These are phyloP conservation scores for Wilhelminamyces savonicus DNA, from an alignment of 805 yeast genomes.

Conservation along the genomic window DNA sequence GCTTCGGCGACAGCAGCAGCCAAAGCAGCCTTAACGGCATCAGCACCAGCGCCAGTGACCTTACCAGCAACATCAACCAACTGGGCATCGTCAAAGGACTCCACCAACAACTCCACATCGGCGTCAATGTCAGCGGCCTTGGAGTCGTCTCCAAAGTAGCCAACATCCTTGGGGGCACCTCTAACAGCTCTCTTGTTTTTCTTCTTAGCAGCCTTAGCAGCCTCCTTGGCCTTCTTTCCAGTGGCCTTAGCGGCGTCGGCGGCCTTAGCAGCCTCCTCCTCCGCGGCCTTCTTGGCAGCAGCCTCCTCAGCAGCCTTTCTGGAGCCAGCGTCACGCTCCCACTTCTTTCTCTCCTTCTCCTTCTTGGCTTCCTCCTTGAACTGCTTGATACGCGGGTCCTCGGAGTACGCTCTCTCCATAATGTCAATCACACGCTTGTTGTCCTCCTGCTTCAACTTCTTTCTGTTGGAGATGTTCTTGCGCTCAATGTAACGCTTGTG, in stretches of 20 bases:
- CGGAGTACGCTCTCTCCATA: conserved; percentile 80
- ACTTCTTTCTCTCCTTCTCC: conserved; percentile 89
- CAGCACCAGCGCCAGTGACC: conserved; percentile 49
- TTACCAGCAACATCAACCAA: conserved; percentile 69
- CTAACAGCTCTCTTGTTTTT: conserved; percentile 90
- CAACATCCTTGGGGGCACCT: conserved; percentile 73
- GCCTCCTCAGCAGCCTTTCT: conserved; percentile 95
- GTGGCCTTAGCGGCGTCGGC: conserved; percentile 54
- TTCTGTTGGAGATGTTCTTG: conserved; percentile 93
- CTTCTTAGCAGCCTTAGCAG: conserved; percentile 97
- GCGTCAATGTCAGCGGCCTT: conserved; percentile 64
- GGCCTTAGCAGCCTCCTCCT: conserved; percentile 76
- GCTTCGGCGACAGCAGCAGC: conserved; percentile 49
- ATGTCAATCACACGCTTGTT: conserved; percentile 80
- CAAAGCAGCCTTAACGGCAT: conserved; percentile 54
- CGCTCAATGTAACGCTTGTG: conserved; percentile 98
- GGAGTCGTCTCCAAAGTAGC: conserved; percentile 75
- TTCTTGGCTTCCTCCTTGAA: conserved; percentile 93
- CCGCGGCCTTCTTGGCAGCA: conserved; percentile 79
- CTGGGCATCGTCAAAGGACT: conserved; percentile 71
- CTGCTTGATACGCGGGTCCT: conserved; percentile 91
- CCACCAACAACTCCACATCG: conserved; percentile 76
- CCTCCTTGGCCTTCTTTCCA: conserved; percentile 81
- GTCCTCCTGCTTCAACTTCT: conserved; percentile 97
- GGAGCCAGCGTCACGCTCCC: conserved; percentile 98